Evolutionary conservation across 2,329 filamentous ascomycete species (phyloP).

Genomic region (Clarireedia homoeocarpa): DNA sequence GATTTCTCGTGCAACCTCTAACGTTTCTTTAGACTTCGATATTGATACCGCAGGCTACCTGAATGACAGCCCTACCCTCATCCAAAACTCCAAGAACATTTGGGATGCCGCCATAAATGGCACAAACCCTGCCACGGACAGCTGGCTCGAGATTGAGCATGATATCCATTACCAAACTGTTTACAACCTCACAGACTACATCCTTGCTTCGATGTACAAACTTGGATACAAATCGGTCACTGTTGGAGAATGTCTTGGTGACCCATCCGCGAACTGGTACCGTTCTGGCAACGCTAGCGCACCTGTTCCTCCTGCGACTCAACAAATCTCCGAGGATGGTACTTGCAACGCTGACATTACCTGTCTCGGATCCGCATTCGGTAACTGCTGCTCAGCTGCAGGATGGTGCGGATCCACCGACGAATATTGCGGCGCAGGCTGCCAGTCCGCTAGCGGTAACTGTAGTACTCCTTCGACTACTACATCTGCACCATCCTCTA

Average conservation of each 20-base stretch:
- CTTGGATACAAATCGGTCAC: constrained; percentile 35
- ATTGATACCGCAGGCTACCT: constrained; percentile 44
- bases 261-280: constrained; percentile 39
- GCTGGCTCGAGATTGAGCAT: constrained; percentile 43
- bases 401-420: constrained; percentile 23
- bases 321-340: constrained; percentile 13
- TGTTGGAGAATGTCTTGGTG: constrained; percentile 40
- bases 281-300: constrained; percentile 13
- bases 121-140: constrained; percentile 14
- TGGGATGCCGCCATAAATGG: constrained; percentile 20
- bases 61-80: constrained; percentile 34
- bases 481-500: neutral
- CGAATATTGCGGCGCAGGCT: constrained; percentile 28
- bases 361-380: constrained; percentile 13
- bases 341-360: constrained; percentile 11
- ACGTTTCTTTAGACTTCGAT: constrained; percentile 25
- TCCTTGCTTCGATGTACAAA: constrained; percentile 29
- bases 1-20: neutral
- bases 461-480: constrained; percentile 6
- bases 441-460: constrained; percentile 16
- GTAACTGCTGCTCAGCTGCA: constrained; percentile 20
- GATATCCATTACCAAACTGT: constrained; percentile 33
- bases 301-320: neutral
- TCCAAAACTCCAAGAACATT: constrained; percentile 41
- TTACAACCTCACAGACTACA: constrained; percentile 31